phyloP scores from a whole-genome alignment of 371 early-diverging fungal genomes.

The Mortierella sp. region DNA sequence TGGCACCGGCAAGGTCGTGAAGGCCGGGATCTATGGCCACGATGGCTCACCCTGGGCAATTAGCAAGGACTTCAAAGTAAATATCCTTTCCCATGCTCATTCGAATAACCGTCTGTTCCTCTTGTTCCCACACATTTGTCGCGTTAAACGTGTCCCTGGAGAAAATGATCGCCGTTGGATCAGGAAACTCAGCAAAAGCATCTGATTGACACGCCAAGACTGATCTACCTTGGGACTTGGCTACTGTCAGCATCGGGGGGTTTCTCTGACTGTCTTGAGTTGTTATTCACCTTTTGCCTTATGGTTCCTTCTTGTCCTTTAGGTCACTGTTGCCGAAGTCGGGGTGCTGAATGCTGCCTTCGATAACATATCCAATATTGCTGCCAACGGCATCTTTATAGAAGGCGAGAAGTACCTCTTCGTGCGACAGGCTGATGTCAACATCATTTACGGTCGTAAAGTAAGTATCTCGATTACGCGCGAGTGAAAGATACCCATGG shows the following conservation, averaged over 20 bases:
- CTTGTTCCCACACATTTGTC: not conserved
- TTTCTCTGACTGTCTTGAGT: not conserved
- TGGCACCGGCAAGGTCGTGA: conserved; percentile 76
- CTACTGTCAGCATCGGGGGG: too few relatives aligned
- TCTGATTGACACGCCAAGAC: too few relatives aligned
- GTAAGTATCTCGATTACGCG: too few relatives aligned
- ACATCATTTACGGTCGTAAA: conserved; percentile 83
- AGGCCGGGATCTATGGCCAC: conserved; percentile 85
- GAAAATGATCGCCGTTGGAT: too few relatives aligned
- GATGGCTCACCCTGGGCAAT: conserved; percentile 86
- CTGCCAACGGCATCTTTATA: conserved; percentile 74
- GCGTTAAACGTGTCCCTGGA: not conserved
- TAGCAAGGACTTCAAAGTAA: conserved; percentile 75
- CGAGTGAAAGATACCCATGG: too few relatives aligned
- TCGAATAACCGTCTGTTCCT: not conserved
- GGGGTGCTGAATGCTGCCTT: conserved; percentile 71
- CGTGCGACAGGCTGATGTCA: conserved; percentile 67
- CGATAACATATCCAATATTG: conserved; percentile 64
- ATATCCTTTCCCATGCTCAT: conserved; percentile 8
- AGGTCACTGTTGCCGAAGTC: conserved; percentile 72
- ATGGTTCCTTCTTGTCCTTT: conserved; percentile 4
- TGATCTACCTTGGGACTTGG: too few relatives aligned
- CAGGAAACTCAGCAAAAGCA: too few relatives aligned
- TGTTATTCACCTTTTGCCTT: not conserved
- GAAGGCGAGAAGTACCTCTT: conserved; percentile 80